Percentiles rank a stretch among this genome's conserved stretches.
Conservation (phyloP, 2,329 filamentous ascomycete species). For the Fusarium torreyae region DNA sequence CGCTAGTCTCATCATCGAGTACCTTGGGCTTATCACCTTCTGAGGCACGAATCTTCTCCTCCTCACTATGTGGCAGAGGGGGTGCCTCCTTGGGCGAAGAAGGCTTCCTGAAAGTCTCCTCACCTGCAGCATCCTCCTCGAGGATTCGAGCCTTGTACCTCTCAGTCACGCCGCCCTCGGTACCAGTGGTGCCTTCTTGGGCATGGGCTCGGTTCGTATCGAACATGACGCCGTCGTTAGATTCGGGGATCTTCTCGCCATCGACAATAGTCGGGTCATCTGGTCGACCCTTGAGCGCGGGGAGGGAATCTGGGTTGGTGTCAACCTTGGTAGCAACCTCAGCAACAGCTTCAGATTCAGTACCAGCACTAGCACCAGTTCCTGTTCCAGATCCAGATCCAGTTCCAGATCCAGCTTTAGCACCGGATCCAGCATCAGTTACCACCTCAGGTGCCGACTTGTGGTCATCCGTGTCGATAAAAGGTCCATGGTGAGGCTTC, state of each 20-base stretch:
- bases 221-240: constrained; percentile 91
- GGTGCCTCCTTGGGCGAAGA: constrained; percentile 89
- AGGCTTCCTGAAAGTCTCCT: constrained; percentile 80
- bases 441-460: constrained; percentile 46
- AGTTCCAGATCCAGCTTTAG: constrained; percentile 24
- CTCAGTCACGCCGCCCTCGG: constrained; percentile 89
- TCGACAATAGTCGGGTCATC: constrained; percentile 68
- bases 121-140: constrained; percentile 75
- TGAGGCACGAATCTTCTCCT: constrained; percentile 73
- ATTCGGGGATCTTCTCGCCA: constrained; percentile 73
- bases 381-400: constrained; percentile 17
- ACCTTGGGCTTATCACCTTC: constrained; percentile 50
- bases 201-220: constrained; percentile 83
- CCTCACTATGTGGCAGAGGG: constrained; percentile 84
- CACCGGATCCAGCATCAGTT: constrained; percentile 12
- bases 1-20: constrained; percentile 1
- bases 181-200: constrained; percentile 89
- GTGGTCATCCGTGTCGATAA: constrained; percentile 70
- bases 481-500: constrained; percentile 91
- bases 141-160: constrained; percentile 84
- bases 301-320: constrained; percentile 57
- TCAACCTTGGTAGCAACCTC: constrained; percentile 39
- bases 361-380: constrained; percentile 2
- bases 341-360: constrained; percentile 11
- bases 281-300: constrained; percentile 65